Conservation (phyloP, 148 eudicot genomes). For the Heliosperma pusillum region DNA sequence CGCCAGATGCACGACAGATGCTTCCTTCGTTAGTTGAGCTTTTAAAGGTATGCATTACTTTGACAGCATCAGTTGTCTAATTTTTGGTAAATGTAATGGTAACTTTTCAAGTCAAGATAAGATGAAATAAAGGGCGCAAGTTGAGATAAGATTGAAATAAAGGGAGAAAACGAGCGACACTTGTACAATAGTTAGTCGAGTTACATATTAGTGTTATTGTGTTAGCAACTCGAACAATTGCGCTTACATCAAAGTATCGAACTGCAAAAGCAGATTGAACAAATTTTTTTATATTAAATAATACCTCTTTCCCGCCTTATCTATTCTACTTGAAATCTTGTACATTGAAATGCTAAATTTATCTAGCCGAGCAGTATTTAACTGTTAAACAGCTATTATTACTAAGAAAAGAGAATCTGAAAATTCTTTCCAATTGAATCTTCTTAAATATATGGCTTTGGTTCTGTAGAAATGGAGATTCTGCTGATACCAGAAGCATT, state of each 20-base stretch:
- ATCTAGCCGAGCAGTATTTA: neutral
- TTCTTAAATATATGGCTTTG: neutral
- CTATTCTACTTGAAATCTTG: neutral
- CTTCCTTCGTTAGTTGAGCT: slow-evolving; percentile 82
- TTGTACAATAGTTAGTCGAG: neutral
- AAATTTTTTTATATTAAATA: neutral
- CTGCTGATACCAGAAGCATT: neutral
- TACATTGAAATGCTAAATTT: neutral
- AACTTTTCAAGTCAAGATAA: neutral
- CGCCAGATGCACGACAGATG: slow-evolving; percentile 81
- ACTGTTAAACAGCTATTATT: too few species aligned
- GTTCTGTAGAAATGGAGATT: neutral
- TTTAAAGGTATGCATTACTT: slow-evolving; percentile 52
- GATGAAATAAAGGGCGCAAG: neutral
- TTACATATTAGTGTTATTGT: neutral
- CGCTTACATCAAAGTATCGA: neutral
- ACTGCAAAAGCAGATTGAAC: neutral
- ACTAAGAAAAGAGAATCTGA: neutral
- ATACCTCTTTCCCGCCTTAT: too few species aligned
- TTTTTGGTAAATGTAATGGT: neutral
- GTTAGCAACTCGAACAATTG: neutral
- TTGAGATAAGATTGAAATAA: too few species aligned
- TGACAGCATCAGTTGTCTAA: neutral
- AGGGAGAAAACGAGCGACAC: neutral
- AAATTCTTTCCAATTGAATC: neutral